Percentiles rank a stretch among this genome's conserved stretches.
Conservation (phyloP, 1,284 basidiomycete species). For the Malassezia obtusa region DNA sequence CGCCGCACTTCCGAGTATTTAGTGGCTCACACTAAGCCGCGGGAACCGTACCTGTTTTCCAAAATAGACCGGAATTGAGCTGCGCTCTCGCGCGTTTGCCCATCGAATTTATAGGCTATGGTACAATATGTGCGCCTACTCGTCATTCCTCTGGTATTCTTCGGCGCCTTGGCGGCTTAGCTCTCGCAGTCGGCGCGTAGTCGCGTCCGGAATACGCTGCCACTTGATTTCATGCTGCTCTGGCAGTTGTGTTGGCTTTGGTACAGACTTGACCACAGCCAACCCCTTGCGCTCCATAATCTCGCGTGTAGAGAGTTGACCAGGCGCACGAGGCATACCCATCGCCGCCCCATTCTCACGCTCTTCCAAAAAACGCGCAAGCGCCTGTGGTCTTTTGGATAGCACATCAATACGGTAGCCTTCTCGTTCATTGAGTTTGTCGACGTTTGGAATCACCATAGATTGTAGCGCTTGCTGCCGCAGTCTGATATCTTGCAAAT, state of each 20-base stretch:
- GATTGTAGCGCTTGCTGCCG: slow-evolving; percentile 23
- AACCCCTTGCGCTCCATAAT: slow-evolving; percentile 4
- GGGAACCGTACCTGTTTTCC: slow-evolving; percentile 8
- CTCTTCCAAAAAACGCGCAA: slow-evolving; percentile 33
- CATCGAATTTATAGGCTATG: slow-evolving; percentile 9
- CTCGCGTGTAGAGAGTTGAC: slow-evolving; percentile 21
- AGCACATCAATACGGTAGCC: slow-evolving; percentile 22
- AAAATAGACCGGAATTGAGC: slow-evolving; percentile 18
- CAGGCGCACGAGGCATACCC: slow-evolving; percentile 40
- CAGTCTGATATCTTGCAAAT: slow-evolving; percentile 24
- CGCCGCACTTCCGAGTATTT: background rate
- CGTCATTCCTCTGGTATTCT: slow-evolving; percentile 12
- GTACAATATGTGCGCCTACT: slow-evolving; percentile 14
- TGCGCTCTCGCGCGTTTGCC: background rate
- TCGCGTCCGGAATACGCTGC: slow-evolving; percentile 21
- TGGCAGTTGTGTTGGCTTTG: background rate
- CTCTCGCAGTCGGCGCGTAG: slow-evolving; percentile 24
- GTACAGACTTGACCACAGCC: background rate
- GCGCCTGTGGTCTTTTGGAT: slow-evolving; percentile 25
- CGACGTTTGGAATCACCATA: slow-evolving; percentile 39
- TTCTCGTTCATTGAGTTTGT: slow-evolving; percentile 37
- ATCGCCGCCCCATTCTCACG: slow-evolving; percentile 25
- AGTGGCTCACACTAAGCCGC: background rate
- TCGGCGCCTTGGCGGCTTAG: slow-evolving; percentile 29
- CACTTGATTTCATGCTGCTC: slow-evolving; percentile 13